Base-by-base conservation (phyloP, 2,329 filamentous ascomycete genomes). In the Cladosporium sp. region DNA sequence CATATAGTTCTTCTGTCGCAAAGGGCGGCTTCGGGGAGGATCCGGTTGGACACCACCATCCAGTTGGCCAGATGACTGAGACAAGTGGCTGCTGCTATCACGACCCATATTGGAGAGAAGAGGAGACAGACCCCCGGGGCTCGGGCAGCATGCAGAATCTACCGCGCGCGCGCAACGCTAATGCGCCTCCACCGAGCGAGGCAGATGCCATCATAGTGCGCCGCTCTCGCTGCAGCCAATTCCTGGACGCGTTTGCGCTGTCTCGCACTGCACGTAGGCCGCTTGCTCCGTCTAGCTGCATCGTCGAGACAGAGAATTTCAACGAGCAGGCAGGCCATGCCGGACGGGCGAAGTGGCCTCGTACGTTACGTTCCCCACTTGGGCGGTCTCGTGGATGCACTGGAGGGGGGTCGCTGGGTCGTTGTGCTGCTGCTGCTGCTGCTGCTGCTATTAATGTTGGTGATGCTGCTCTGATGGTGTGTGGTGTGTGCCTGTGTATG, bases 281-380 rank as follows among this genome's bases (percentile, higher is more conserved):
- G 55, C 55, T 58, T 28, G 55, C 55, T 58, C 55, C 55, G 55
- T 58, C n/a, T 58, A 58, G 55, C 55, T 58, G 55, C 55, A 21
- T 21, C 55, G 34, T 21, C 30, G 34, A 47, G 41, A 58, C 55
- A 58, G 55, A 58, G 55, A 58, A 36, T 58, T 58, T 55, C 52
- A 12, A 11, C 18, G 15, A 30, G 26, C 8, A n/a, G 24, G 26
- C 8, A n/a, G 24, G 26, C 49, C 26, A 30, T 54, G 49, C 26
- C 28, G 24, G 51, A 32, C 26, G 51, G n/a, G 52, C 52, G 28
- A 32, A 21, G 41, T 47, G 41, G 41, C 41, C 41, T 47, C 41
- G n/a, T 21, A 10, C 41, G n/a, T 47, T 11, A 18, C 6, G 28
- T 32, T 34, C 52, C 30, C 52, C 52, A 55, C 52, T 30, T 30